A percentile compares a stretch with the other conserved stretches of the same genome.
Conservation (phyloP, 164 flowering plant species). For the Amborella trichopoda region DNA sequence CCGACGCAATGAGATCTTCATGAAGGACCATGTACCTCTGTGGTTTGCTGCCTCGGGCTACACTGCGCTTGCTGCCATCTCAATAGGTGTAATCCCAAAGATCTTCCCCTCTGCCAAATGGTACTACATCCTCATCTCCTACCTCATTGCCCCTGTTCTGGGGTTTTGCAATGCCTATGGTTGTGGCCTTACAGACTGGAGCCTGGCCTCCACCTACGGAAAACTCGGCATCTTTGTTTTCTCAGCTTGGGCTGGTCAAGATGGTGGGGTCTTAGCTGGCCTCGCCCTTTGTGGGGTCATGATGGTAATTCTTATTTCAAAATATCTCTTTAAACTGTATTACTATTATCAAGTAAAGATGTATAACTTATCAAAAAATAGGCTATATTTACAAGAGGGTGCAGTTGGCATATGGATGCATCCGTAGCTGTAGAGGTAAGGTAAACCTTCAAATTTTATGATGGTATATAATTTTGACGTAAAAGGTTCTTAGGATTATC, state of each 20-base stretch:
- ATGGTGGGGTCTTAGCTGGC: constrained; percentile 23
- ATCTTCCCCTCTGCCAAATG: constrained; percentile 24
- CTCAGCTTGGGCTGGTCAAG: constrained; percentile 16
- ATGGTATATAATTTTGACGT: too few species aligned
- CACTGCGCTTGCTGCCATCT: constrained; percentile 9
- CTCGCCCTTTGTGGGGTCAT: constrained; percentile 24
- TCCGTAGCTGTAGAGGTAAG: too few species aligned
- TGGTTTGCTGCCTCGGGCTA: constrained; percentile 15
- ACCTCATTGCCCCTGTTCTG: constrained; percentile 22
- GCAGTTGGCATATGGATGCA: too few species aligned
- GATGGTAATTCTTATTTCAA: too few species aligned
- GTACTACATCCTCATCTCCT: constrained; percentile 20
- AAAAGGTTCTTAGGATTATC: too few species aligned
- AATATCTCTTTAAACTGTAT: too few species aligned
- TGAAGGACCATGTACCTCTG: constrained; percentile 21
- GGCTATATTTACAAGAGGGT: too few species aligned
- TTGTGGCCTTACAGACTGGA: constrained; percentile 33
- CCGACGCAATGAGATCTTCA: constrained; percentile 15
- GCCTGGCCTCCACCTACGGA: constrained; percentile 26
- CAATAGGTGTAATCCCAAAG: constrained; percentile 11
- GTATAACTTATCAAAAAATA: too few species aligned
- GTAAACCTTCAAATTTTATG: too few species aligned
- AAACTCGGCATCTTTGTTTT: constrained; percentile 24
- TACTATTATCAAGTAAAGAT: too few species aligned
- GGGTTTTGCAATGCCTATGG: constrained; percentile 35